Percentiles rank a stretch among this genome's conserved stretches.
Evolutionary conservation across 169 alveolate genomes (phyloP).

Genomic region (Cryptosporidium viatorum): DNA sequence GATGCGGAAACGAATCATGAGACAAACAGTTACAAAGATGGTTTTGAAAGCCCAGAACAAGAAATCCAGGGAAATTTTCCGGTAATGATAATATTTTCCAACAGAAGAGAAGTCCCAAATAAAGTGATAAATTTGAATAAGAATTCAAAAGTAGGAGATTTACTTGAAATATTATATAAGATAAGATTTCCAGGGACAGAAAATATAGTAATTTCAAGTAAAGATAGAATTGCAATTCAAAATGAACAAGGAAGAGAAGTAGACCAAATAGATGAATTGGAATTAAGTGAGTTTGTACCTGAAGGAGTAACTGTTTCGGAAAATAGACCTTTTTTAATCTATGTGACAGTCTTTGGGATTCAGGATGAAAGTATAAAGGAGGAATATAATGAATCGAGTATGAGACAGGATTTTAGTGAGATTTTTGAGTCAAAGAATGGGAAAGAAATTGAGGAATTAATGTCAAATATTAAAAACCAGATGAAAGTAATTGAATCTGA

Average conservation of each 20-base stretch:
- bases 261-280: background rate
- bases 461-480: background rate
- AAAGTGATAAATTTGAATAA: background rate
- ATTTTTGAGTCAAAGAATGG: constrained; percentile 9
- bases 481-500: background rate
- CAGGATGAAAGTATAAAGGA: background rate
- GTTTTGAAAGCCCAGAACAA: background rate
- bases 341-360: constrained; percentile 8
- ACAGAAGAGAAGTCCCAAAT: background rate
- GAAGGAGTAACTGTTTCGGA: constrained; percentile 4
- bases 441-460: background rate
- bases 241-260: constrained; percentile 30
- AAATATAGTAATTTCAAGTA: background rate
- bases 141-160: constrained; percentile 3
- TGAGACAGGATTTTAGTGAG: constrained; percentile 12
- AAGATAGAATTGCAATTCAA: constrained; percentile 6
- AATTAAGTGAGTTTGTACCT: constrained; percentile 2
- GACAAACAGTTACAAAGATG: background rate
- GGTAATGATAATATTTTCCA: constrained; percentile 24
- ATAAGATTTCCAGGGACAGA: constrained; percentile 7
- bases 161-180: background rate
- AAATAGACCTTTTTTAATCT: constrained; percentile 25
- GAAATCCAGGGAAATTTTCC: background rate
- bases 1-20: background rate
- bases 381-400: background rate